A percentile compares a stretch with the other conserved stretches of the same genome.
Conservation (phyloP, 805 yeast genomes). For the Starmerella roubikii region DNA sequence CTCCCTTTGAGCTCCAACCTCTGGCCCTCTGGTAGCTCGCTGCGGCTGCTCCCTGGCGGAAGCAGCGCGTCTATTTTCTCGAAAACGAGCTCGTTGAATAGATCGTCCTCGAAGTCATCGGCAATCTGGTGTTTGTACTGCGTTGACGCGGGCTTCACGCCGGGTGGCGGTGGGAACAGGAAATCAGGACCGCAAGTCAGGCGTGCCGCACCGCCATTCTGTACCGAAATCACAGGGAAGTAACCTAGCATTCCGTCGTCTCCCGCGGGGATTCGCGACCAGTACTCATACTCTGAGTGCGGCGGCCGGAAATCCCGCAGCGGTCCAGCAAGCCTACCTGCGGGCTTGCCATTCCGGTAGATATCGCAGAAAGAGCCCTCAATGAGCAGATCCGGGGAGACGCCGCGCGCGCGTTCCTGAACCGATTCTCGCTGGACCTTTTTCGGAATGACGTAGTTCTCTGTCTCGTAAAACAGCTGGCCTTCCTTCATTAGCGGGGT, state of each 20-base stretch:
- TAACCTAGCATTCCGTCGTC: conserved; percentile 86
- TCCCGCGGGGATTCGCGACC: conserved; percentile 16
- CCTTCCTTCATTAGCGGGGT: conserved; percentile 74
- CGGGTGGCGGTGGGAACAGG: conserved; percentile 14
- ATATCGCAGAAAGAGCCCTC: conserved; percentile 47
- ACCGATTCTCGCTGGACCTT: no score
- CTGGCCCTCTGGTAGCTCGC: not conserved
- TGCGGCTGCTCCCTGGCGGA: not conserved
- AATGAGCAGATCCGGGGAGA: conserved; percentile 16
- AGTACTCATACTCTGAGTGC: conserved; percentile 34
- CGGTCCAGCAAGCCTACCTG: conserved; percentile 54
- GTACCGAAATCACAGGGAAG: conserved; percentile 79
- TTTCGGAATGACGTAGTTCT: conserved; percentile 48
- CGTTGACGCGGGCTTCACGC: conserved; percentile 40
- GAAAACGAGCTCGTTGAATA: conserved; percentile 49
- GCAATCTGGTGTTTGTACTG: conserved; percentile 57
- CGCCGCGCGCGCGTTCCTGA: no score
- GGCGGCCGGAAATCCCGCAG: conserved; percentile 73
- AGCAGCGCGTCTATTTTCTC: conserved; percentile 13
- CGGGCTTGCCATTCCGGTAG: conserved; percentile 57
- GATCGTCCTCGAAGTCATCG: conserved; percentile 72
- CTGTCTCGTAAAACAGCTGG: conserved; percentile 68
- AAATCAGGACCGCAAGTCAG: conserved; percentile 59
- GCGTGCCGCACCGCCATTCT: conserved; percentile 60
- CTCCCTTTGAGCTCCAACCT: no score